phyloP scores from a whole-genome alignment of 225 moss, liverwort and hornwort genomes.

The Physcomitrium patens region DNA sequence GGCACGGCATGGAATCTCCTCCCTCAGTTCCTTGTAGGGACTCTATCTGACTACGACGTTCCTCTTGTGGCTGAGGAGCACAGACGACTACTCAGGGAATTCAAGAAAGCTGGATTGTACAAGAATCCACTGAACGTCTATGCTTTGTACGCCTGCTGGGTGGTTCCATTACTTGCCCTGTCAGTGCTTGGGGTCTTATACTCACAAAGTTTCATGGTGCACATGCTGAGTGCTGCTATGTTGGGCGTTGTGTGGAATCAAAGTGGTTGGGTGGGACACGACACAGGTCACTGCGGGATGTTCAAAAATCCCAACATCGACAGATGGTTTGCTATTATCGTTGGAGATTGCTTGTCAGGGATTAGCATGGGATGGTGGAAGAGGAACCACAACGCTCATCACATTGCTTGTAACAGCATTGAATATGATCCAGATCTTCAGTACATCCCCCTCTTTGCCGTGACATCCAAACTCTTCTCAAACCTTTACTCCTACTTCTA shows the following conservation, averaged over 20 bases:
- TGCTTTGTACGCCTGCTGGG: slow-evolving; percentile 69
- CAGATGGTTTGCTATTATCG: slow-evolving; percentile 67
- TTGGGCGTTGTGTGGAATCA: slow-evolving; percentile 94
- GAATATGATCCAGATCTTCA: slow-evolving; percentile 98
- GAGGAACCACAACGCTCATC: slow-evolving; percentile 93
- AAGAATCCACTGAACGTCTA: slow-evolving; percentile 82
- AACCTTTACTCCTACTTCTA: slow-evolving; percentile 91
- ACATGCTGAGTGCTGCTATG: slow-evolving; percentile 72
- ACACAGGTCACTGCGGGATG: slow-evolving; percentile 93
- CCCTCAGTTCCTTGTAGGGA: slow-evolving; percentile 70
- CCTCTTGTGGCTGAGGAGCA: slow-evolving; percentile 81
- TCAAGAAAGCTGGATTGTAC: slow-evolving; percentile 86
- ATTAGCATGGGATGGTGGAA: slow-evolving; percentile 99
- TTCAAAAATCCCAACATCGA: slow-evolving; percentile 64
- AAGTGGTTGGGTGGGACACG: slow-evolving; percentile 91
- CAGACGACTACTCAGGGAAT: slow-evolving; percentile 73
- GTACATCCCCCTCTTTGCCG: slow-evolving; percentile 93
- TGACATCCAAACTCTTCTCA: slow-evolving; percentile 81
- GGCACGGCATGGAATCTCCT: slow-evolving; percentile 73
- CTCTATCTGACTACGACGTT: slow-evolving; percentile 79
- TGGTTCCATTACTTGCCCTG: slow-evolving; percentile 69
- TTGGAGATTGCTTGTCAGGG: slow-evolving; percentile 87
- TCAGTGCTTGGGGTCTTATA: slow-evolving; percentile 79
- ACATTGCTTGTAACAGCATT: slow-evolving; percentile 89
- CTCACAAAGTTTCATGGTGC: slow-evolving; percentile 72